Percentiles rank a stretch among this genome's conserved stretches.
phyloP scores from a whole-genome alignment of 208 protist genomes.

The Trypanosoma conorhini region DNA sequence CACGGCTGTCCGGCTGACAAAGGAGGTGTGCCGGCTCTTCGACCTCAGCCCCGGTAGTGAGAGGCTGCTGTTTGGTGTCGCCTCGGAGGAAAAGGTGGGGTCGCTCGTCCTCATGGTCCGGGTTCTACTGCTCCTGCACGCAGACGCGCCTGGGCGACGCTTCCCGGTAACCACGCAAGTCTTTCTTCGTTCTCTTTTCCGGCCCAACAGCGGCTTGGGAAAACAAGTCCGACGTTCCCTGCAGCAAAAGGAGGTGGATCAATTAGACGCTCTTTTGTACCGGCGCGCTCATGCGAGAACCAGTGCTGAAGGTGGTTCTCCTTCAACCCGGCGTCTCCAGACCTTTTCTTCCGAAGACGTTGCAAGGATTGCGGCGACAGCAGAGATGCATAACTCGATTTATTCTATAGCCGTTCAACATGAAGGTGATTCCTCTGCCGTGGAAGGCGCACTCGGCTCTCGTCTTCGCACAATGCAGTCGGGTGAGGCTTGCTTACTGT shows the following conservation, averaged over 20 bases:
- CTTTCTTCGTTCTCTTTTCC: constrained; percentile 35
- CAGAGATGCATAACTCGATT: constrained; percentile 14
- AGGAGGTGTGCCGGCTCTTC: constrained; percentile 13
- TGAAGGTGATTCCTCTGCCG: constrained; percentile 5
- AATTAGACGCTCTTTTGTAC: constrained; percentile 35
- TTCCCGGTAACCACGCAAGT: constrained; percentile 18
- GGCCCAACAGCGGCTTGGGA: constrained; percentile 31
- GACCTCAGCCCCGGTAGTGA: constrained; percentile 14
- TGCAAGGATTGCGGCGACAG: constrained; percentile 12
- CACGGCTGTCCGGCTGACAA: not conserved
- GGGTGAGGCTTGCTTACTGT: constrained; percentile 11
- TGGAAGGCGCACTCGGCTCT: constrained; percentile 14
- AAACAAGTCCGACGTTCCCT: constrained; percentile 42
- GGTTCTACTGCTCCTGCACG: constrained; percentile 5
- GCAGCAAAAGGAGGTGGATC: constrained; percentile 31
- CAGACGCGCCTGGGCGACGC: not conserved
- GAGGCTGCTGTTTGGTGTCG: constrained; percentile 20
- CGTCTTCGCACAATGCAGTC: constrained; percentile 1
- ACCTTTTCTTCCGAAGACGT: constrained; percentile 9
- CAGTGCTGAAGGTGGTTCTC: not conserved
- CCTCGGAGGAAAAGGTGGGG: constrained; percentile 11
- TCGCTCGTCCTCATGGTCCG: constrained; percentile 10
- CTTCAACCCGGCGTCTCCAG: not conserved
- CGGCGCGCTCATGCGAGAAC: not conserved
- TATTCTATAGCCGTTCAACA: constrained; percentile 18